A percentile compares a stretch with the other conserved stretches of the same genome.
Evolutionary conservation across 2,329 filamentous ascomycete genomes (phyloP).

Genomic region (Paecilomyces sp.): DNA sequence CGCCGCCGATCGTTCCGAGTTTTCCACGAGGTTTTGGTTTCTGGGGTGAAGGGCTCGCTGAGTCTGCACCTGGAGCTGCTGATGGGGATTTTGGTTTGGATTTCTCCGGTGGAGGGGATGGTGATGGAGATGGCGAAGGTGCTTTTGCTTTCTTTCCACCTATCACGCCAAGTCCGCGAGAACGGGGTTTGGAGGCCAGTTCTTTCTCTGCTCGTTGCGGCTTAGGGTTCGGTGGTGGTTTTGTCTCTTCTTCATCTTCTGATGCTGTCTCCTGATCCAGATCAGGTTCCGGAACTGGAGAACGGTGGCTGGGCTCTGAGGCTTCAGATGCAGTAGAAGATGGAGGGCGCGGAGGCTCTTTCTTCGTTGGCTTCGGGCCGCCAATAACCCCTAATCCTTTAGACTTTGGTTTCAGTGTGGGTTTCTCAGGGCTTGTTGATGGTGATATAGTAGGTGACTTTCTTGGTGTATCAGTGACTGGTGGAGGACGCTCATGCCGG

Average conservation of each 20-base stretch:
- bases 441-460: not conserved
- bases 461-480: constrained; percentile 1
- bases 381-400: constrained; percentile 12
- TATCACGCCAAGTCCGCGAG: constrained; percentile 13
- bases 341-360: constrained; percentile 3
- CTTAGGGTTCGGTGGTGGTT: constrained; percentile 1
- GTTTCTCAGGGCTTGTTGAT: not conserved
- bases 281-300: not conserved
- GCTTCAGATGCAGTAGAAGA: constrained; percentile 7
- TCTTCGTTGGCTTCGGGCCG: constrained; percentile 1
- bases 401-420: constrained; percentile 3
- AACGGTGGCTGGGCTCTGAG: not conserved
- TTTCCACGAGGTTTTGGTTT: constrained; percentile 18
- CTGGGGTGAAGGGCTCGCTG: constrained; percentile 4
- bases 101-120: constrained; percentile 7
- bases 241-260: not conserved
- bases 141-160: constrained; percentile 16
- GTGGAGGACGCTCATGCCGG: not conserved
- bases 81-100: not conserved
- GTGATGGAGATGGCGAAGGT: constrained; percentile 7
- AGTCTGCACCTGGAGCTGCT: not conserved
- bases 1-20: constrained; percentile 29
- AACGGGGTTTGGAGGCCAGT: constrained; percentile 1
- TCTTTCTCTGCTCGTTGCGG: not conserved
- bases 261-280: not conserved